Evolutionary conservation across 257 asterid genomes (phyloP).

Genomic region (Plectranthus barbatus): DNA sequence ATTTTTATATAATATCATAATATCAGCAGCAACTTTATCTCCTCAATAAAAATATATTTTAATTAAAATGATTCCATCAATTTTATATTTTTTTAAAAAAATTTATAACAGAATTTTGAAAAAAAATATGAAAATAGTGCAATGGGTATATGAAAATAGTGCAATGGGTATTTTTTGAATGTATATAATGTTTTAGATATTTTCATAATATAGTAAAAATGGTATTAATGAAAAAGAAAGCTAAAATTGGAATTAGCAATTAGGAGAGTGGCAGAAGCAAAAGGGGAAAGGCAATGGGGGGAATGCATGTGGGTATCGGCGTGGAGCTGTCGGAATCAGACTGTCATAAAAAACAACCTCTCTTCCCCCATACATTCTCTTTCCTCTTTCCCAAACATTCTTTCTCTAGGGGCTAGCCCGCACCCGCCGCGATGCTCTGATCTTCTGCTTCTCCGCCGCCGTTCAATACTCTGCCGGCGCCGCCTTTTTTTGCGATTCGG

Average conservation of each 20-base stretch:
- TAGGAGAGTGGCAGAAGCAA: constrained; percentile 27
- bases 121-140: too few species aligned
- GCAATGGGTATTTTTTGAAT: too few species aligned
- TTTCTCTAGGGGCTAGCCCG: constrained; percentile 33
- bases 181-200: too few species aligned
- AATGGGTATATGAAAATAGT: too few species aligned
- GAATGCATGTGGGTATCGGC: constrained; percentile 41
- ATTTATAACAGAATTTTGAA: too few species aligned
- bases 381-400: constrained; percentile 29
- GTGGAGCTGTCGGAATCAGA: constrained; percentile 33
- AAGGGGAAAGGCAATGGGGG: constrained; percentile 26
- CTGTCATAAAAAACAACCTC: constrained; percentile 16
- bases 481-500: constrained; percentile 20
- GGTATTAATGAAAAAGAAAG: too few species aligned
- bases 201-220: not conserved
- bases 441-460: constrained; percentile 17
- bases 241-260: constrained; percentile 21
- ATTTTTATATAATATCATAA: too few species aligned
- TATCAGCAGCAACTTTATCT: too few species aligned
- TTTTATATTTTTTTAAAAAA: too few species aligned
- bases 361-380: constrained; percentile 20
- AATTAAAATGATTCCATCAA: too few species aligned
- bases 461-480: not conserved
- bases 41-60: too few species aligned
- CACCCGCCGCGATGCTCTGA: constrained; percentile 18